phyloP scores from a whole-genome alignment of 768 basidiomycete genomes.

The Mycena belliarum region DNA sequence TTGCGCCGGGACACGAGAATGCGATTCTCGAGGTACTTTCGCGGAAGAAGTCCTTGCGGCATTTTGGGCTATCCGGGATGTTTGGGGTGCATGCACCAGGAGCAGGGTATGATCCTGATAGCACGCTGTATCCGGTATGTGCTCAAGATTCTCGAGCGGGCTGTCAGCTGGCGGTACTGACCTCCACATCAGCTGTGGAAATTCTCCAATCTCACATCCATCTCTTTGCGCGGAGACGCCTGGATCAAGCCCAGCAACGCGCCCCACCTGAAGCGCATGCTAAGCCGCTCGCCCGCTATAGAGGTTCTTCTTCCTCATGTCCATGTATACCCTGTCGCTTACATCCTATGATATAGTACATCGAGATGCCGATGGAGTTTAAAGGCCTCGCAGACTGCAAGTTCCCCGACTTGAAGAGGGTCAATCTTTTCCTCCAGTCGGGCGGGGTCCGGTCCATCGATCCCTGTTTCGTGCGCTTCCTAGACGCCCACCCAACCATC shows the following conservation, averaged over 20 bases:
- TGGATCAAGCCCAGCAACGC: constrained; percentile 31
- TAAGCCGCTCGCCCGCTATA: constrained; percentile 29
- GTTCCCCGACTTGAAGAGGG: constrained; percentile 42
- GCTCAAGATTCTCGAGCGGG: constrained; percentile 18
- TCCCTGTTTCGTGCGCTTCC: constrained; percentile 38
- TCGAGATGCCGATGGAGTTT: constrained; percentile 51
- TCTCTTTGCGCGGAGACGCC: constrained; percentile 30
- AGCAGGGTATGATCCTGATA: constrained; percentile 29
- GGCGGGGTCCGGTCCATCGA: constrained; percentile 39
- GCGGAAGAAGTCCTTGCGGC: constrained; percentile 31
- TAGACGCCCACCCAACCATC: constrained; percentile 46
- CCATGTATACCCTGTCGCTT: neutral
- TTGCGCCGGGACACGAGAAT: constrained; percentile 40
- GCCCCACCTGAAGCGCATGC: constrained; percentile 27
- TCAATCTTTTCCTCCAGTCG: constrained; percentile 42
- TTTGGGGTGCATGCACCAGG: constrained; percentile 41
- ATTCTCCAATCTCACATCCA: constrained; percentile 28
- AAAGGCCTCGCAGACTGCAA: constrained; percentile 32
- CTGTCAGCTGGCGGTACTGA: neutral
- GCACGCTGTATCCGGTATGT: constrained; percentile 39
- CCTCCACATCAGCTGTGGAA: constrained; percentile 30
- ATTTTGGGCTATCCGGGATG: constrained; percentile 38
- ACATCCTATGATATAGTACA: constrained; percentile 29
- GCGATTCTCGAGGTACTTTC: constrained; percentile 36
- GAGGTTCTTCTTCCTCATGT: constrained; percentile 24